Evolutionary conservation across 306 rosid species (phyloP).

Genomic region (Malus domestica): ASM211411v1 NC_041796.1:28374501-28375000

Average conservation of each 20-base stretch:
- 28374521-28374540: conserved; percentile 68
- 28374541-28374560: conserved; percentile 75
- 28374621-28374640: not conserved
- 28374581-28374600: conserved; percentile 73
- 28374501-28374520: conserved; percentile 81
- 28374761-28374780: conserved; percentile 94
- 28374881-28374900: not conserved
- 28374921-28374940: not conserved
- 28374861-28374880: conserved; percentile 60
- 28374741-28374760: conserved; percentile 92
- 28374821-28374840: conserved; percentile 88
- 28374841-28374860: conserved; percentile 96
- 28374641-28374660: conserved; percentile 2
- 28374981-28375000: too few species aligned
- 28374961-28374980: not conserved
- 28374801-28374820: conserved; percentile 74
- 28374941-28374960: not conserved
- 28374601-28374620: not conserved
- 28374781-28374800: conserved; percentile 97
- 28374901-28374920: not conserved
- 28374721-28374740: conserved; percentile 91
- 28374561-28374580: conserved; percentile 96
- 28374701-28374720: conserved; percentile 99
- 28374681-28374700: conserved; percentile 28
- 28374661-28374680: conserved; percentile 4